phyloP scores from a whole-genome alignment of 2,329 filamentous ascomycete genomes.

The Botrytis porri region DNA sequence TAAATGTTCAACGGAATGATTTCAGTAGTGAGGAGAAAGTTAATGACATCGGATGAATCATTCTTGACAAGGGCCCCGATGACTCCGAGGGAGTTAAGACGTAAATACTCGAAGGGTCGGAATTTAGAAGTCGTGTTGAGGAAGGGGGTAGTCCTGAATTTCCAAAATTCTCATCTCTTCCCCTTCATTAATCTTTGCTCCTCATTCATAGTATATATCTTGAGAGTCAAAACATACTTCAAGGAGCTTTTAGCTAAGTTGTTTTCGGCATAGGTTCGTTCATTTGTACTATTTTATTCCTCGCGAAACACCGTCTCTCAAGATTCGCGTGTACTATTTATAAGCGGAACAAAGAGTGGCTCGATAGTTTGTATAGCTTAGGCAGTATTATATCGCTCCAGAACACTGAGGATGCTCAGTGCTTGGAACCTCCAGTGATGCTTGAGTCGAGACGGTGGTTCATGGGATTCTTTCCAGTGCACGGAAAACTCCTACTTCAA shows the following conservation, averaged over 20 bases:
- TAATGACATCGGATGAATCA: constrained; percentile 97
- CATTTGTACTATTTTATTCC: not conserved
- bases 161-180: not conserved
- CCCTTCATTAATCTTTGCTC: not conserved
- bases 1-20: constrained; percentile 99
- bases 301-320: not conserved
- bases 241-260: not conserved
- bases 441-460: not conserved
- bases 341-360: not conserved
- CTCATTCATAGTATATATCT: not conserved
- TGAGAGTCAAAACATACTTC: not conserved
- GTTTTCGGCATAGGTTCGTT: not conserved
- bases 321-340: not conserved
- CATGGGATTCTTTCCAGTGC: not conserved
- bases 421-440: not conserved
- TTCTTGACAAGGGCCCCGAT: constrained; percentile 98
- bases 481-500: not conserved
- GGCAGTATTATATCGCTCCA: not conserved
- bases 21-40: constrained; percentile 96
- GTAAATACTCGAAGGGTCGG: constrained; percentile 93
- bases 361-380: not conserved
- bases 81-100: constrained; percentile 90
- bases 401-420: not conserved
- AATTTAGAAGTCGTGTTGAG: constrained; percentile 99
- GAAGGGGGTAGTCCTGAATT: too few species aligned